Evolutionary conservation across 2,329 filamentous ascomycete species (phyloP).

Genomic region (Pyrenochaeta sp.): DNA sequence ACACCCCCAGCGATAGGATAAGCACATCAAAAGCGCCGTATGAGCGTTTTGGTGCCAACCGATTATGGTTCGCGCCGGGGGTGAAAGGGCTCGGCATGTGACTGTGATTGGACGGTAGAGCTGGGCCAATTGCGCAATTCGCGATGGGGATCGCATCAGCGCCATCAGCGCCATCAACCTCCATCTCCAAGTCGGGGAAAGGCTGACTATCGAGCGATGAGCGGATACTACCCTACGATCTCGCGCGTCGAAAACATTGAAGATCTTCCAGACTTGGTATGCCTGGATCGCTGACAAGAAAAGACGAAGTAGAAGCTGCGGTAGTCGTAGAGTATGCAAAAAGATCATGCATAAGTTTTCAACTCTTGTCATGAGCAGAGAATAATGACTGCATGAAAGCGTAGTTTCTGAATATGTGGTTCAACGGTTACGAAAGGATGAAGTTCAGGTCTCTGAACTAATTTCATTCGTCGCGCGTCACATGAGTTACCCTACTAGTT

Average conservation of each 20-base stretch:
- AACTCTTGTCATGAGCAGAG: too few relatives aligned
- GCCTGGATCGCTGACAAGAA: too few relatives aligned
- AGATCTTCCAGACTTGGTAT: too few relatives aligned
- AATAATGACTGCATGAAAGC: too few relatives aligned
- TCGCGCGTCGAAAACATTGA: too few relatives aligned
- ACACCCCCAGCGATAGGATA: conserved; percentile 5
- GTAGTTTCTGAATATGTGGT: too few relatives aligned
- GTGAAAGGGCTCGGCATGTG: conserved; percentile 6
- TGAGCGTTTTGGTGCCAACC: background rate
- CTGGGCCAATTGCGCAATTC: conserved; percentile 10
- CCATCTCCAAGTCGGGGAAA: background rate
- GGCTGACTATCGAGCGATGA: background rate
- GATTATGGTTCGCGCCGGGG: background rate
- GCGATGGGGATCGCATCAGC: conserved; percentile 5
- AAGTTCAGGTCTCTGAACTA: too few relatives aligned
- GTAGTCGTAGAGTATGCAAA: too few relatives aligned
- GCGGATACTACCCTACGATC: too few relatives aligned
- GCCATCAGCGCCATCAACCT: background rate
- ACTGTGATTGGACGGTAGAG: conserved; percentile 3
- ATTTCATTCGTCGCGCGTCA: background rate
- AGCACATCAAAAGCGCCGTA: background rate
- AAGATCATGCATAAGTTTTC: too few relatives aligned
- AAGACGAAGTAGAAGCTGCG: too few relatives aligned
- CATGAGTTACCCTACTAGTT: background rate
- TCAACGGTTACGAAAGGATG: too few relatives aligned